Percentiles rank a stretch among this genome's conserved stretches.
Evolutionary conservation across 2,329 filamentous ascomycete species (phyloP).

Genomic region (Neonectria magnoliae): DNA sequence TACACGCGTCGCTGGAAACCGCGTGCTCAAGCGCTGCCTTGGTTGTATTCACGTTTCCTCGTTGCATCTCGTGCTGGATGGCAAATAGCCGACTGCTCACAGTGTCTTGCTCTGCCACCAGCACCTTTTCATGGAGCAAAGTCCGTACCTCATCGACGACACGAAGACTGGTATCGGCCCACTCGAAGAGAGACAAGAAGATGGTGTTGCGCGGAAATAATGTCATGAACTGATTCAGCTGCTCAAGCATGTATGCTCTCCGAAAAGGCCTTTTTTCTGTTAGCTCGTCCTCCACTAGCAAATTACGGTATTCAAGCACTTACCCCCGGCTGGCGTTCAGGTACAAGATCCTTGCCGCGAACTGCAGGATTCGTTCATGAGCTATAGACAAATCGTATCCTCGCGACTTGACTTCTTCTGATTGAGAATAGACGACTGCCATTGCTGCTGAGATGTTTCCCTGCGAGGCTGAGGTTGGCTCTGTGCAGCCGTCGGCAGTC

Average conservation of each 20-base stretch:
- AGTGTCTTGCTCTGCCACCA: constrained; percentile 52
- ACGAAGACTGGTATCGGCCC: constrained; percentile 76
- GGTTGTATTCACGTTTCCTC: constrained; percentile 60
- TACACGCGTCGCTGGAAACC: constrained; percentile 52
- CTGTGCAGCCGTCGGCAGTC: constrained; percentile 51
- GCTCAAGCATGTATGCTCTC: constrained; percentile 70
- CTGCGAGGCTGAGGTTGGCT: constrained; percentile 58
- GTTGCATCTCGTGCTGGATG: constrained; percentile 60
- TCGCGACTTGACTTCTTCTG: constrained; percentile 54
- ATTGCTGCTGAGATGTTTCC: constrained; percentile 66
- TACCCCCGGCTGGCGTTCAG: constrained; percentile 70
- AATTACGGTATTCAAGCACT: constrained; percentile 33
- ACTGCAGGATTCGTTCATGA: constrained; percentile 76
- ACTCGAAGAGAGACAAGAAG: constrained; percentile 77
- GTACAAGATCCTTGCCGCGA: constrained; percentile 72
- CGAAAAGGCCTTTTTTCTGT: constrained; percentile 67
- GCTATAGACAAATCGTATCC: constrained; percentile 45
- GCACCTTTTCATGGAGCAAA: constrained; percentile 65
- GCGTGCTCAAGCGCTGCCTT: constrained; percentile 64
- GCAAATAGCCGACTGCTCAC: constrained; percentile 59
- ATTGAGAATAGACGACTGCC: constrained; percentile 52
- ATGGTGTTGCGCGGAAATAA: constrained; percentile 80
- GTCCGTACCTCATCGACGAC: constrained; percentile 81
- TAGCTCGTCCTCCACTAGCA: constrained; percentile 21
- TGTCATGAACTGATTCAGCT: constrained; percentile 68